Evolutionary conservation across 2,329 filamentous ascomycete genomes (phyloP).

Genomic region (Ambrosiella cleistominuta): DNA sequence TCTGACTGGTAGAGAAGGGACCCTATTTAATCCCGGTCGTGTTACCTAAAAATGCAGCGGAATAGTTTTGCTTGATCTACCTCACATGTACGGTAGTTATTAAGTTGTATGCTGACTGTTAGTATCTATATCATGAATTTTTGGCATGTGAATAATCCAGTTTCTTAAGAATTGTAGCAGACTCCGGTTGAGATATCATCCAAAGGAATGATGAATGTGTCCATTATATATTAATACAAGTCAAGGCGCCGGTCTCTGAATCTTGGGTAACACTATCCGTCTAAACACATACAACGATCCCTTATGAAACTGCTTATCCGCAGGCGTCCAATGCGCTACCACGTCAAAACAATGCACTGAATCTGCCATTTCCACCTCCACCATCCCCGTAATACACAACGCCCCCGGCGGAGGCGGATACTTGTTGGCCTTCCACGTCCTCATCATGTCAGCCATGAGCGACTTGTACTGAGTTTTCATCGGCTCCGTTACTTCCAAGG

Average conservation of each 20-base stretch:
- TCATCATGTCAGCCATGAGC: constrained; percentile 13
- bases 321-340: constrained; percentile 31
- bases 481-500: constrained; percentile 13
- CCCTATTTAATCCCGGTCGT: neutral
- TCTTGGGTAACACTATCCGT: constrained; percentile 14
- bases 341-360: constrained; percentile 28
- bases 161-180: too few species aligned
- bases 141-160: too few species aligned
- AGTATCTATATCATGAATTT: too few species aligned
- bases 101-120: neutral
- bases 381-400: constrained; percentile 27
- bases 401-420: constrained; percentile 28
- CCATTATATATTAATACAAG: too few species aligned
- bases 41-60: neutral
- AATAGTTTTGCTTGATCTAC: too few species aligned
- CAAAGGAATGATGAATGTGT: too few species aligned
- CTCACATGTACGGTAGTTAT: too few species aligned
- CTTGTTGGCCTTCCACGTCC: constrained; percentile 23
- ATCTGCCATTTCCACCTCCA: constrained; percentile 26
- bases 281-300: constrained; percentile 5
- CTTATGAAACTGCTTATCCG: constrained; percentile 22
- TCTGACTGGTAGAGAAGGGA: neutral
- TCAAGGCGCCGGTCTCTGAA: constrained; percentile 9
- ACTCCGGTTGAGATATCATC: too few species aligned
- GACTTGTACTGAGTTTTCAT: constrained; percentile 13